Conservation (phyloP, 192 early-diverging fungal species). For the Helicostylum pulchrum region DNA sequence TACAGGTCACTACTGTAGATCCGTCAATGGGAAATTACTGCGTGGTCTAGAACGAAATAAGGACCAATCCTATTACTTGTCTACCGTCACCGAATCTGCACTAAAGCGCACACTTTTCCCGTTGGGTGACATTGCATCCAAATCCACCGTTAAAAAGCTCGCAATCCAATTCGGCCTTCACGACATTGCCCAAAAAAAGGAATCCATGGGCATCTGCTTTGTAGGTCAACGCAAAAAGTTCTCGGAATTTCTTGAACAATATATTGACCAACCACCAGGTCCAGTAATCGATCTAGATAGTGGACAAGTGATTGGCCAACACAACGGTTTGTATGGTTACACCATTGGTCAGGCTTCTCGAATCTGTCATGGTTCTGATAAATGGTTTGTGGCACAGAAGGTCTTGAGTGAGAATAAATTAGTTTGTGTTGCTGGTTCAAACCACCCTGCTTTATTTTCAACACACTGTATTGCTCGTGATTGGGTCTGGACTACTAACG, state of each 20-base stretch:
- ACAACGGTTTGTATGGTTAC: conserved; percentile 65
- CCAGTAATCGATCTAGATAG: conserved; percentile 27
- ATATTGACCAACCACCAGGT: conserved; percentile 32
- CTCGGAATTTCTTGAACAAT: conserved; percentile 57
- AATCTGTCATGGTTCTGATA: conserved; percentile 57
- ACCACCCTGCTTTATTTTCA: conserved; percentile 14
- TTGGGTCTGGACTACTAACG: conserved; percentile 47
- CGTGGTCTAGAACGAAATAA: conserved; percentile 66
- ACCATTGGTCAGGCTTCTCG: conserved; percentile 81
- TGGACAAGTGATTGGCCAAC: conserved; percentile 41
- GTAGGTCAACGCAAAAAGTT: conserved; percentile 79
- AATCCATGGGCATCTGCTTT: conserved; percentile 98
- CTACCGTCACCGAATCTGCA: conserved; percentile 50
- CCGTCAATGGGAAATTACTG: conserved; percentile 36
- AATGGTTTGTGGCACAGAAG: conserved; percentile 74
- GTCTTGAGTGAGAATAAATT: conserved; percentile 61
- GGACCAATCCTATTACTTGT: conserved; percentile 95
- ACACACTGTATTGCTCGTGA: conserved; percentile 30
- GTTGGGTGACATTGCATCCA: conserved; percentile 63
- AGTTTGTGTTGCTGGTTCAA: conserved; percentile 51
- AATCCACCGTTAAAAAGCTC: conserved; percentile 69
- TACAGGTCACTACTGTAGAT: conserved; percentile 56
- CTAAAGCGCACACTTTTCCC: conserved; percentile 70
- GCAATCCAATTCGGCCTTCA: conserved; percentile 55
- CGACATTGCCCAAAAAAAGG: conserved; percentile 64